Evolutionary conservation across 306 rosid genomes (phyloP), one percentile per base, ranked within the genome.

Genomic region (Macrotyloma uniflorum): DNA sequence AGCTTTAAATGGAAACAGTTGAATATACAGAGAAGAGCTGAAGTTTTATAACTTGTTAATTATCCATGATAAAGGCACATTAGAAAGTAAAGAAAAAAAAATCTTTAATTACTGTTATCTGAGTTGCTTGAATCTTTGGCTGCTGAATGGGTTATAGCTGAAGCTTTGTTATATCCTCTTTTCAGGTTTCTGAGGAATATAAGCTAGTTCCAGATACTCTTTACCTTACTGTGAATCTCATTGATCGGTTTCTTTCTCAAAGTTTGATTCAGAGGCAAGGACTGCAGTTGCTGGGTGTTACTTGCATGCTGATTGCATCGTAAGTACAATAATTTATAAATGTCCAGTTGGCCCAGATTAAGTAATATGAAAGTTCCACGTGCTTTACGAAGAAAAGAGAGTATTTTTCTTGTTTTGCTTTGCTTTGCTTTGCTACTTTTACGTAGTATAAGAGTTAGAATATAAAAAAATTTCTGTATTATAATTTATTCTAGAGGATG

Each of bases 231-330:
- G 94, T 91, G 47, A 88, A 88, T 84, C 89, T 96, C 77, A 91
- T 93, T 6, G 99, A 96, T 75, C 96, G 97, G 51, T 90, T 86
- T 87, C 99, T 95, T 69, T 93, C 98, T 11, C 74, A 58, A 38
- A 85, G 79, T 42, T 82, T 80, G 55, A 74, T 86, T 61, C 86
- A 86, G 50, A 96, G 87, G 67, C 90, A 90, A 68, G 89, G 83
- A 72, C 96, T 96, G 49, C 99, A 96, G 79, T 89, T 96, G 42
- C 83, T 96, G 19, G 99, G 99, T 67, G 90, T 96, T 63, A 77
- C 96, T 62, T 85, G 98, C 90, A 88, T 91, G 99, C 84, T 93
- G 69, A 87, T 93, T 74, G 88, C 99, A 69, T 93, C 99, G 99
- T 96, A 86, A 93, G 99, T 89, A 53, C 49, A 71, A 20, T 51